Conservation (phyloP, 495 filamentous ascomycete genomes). For the Aspergillus incahuasiensis region DNA sequence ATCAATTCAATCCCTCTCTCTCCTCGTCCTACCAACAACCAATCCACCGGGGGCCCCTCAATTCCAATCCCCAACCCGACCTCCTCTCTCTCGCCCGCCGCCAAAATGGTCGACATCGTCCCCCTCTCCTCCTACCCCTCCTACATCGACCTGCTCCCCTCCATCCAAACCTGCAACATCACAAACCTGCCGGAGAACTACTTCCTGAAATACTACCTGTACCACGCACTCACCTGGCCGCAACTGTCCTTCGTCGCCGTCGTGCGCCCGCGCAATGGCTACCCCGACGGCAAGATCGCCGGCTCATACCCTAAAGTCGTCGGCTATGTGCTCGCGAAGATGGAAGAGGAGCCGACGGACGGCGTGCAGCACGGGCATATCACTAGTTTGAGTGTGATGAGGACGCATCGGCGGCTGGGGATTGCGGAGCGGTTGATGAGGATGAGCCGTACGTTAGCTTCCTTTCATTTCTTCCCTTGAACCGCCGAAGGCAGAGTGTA, state of each 20-base stretch:
- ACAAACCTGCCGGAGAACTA: constrained; percentile 99
- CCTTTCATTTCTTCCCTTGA: constrained; percentile 1
- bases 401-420: constrained; percentile 84
- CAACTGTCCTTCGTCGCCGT: constrained; percentile 96
- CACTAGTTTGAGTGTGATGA: constrained; percentile 91
- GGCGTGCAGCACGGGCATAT: constrained; percentile 94
- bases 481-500: too few species aligned
- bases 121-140: constrained; percentile 46
- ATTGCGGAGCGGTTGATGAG: constrained; percentile 97
- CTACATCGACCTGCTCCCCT: constrained; percentile 66
- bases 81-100: too few species aligned
- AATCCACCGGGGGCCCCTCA: background rate
- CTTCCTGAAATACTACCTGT: constrained; percentile 99
- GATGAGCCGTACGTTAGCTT: constrained; percentile 72
- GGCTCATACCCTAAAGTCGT: constrained; percentile 95
- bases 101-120: constrained; percentile 50
- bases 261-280: constrained; percentile 69
- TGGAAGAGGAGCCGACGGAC: constrained; percentile 96
- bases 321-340: constrained; percentile 98
- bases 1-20: background rate
- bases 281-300: constrained; percentile 29
- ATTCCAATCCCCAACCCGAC: too few species aligned
- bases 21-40: background rate
- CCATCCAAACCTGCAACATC: constrained; percentile 97
- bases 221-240: constrained; percentile 97